phyloP scores from a whole-genome alignment of 495 filamentous ascomycete species.

The Aspergillus sclerotioniger region DNA sequence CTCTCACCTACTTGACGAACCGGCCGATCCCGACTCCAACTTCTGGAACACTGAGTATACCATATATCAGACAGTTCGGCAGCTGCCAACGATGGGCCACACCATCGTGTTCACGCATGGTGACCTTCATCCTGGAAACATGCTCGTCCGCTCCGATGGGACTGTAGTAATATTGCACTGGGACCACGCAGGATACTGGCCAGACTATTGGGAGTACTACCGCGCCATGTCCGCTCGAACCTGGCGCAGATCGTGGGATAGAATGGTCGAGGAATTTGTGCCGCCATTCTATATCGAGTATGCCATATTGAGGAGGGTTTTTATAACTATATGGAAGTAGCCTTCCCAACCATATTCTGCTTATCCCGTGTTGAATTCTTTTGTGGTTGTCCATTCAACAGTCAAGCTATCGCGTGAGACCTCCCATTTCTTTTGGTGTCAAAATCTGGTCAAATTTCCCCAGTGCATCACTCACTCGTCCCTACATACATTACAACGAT shows the following conservation, averaged over 20 bases:
- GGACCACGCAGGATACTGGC: slow-evolving; percentile 21
- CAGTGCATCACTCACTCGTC: no score
- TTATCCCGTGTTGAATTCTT: no score
- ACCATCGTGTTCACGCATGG: slow-evolving; percentile 32
- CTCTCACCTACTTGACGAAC: not conserved
- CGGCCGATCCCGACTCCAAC: slow-evolving; percentile 10
- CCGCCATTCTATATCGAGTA: slow-evolving; percentile 22
- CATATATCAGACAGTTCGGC: slow-evolving; percentile 13
- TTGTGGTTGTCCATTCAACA: no score
- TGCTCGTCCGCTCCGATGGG: slow-evolving; percentile 24
- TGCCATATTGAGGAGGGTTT: slow-evolving; percentile 17
- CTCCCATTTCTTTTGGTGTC: no score
- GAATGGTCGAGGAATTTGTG: slow-evolving; percentile 20
- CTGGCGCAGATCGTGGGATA: slow-evolving; percentile 19
- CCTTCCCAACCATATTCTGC: no score
- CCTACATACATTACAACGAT: no score
- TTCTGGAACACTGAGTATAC: slow-evolving; percentile 16
- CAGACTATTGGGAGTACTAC: slow-evolving; percentile 25
- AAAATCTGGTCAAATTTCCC: no score
- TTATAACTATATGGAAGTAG: slow-evolving; percentile 10
- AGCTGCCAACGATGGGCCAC: slow-evolving; percentile 10
- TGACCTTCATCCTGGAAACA: slow-evolving; percentile 34
- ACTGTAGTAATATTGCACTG: slow-evolving; percentile 21
- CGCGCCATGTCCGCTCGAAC: slow-evolving; percentile 13
- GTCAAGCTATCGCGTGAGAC: no score